phyloP scores from a whole-genome alignment of 1,284 basidiomycete species.

The Ganoderma boninense region DNA sequence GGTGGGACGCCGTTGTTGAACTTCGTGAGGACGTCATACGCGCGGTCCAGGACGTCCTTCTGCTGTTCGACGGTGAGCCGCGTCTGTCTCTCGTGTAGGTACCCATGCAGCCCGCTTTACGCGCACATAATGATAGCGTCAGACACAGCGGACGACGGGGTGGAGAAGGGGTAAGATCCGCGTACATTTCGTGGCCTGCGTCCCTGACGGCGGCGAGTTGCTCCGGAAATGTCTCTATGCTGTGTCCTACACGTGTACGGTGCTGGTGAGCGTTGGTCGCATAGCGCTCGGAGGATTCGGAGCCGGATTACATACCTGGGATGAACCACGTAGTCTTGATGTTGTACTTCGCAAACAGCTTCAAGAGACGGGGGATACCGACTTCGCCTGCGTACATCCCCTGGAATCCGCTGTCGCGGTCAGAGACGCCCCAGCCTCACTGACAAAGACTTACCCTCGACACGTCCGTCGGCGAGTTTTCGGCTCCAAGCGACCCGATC shows the following conservation, averaged over 20 bases:
- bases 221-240: slow-evolving; percentile 73
- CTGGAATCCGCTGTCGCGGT: slow-evolving; percentile 36
- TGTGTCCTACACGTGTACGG: slow-evolving; percentile 55
- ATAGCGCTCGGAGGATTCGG: not conserved
- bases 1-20: slow-evolving; percentile 76
- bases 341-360: slow-evolving; percentile 75
- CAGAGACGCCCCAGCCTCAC: slow-evolving; percentile 12
- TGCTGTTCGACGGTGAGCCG: slow-evolving; percentile 74
- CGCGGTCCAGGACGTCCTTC: slow-evolving; percentile 75
- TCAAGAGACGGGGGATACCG: slow-evolving; percentile 72
- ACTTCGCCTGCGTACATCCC: slow-evolving; percentile 81
- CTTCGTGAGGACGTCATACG: slow-evolving; percentile 69
- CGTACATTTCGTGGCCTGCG: slow-evolving; percentile 72
- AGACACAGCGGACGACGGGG: not conserved
- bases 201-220: slow-evolving; percentile 72
- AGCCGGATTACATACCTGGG: slow-evolving; percentile 52
- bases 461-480: slow-evolving; percentile 71
- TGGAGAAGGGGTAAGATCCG: slow-evolving; percentile 15
- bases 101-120: slow-evolving; percentile 74
- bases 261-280: not conserved
- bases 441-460: slow-evolving; percentile 50
- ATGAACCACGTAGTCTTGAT: slow-evolving; percentile 80
- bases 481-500: slow-evolving; percentile 75
- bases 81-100: slow-evolving; percentile 79
- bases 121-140: not conserved